Percentiles rank a stretch among this genome's conserved stretches.
Conservation (phyloP, 257 asterid genomes). For the Verbascum thapsus region DNA sequence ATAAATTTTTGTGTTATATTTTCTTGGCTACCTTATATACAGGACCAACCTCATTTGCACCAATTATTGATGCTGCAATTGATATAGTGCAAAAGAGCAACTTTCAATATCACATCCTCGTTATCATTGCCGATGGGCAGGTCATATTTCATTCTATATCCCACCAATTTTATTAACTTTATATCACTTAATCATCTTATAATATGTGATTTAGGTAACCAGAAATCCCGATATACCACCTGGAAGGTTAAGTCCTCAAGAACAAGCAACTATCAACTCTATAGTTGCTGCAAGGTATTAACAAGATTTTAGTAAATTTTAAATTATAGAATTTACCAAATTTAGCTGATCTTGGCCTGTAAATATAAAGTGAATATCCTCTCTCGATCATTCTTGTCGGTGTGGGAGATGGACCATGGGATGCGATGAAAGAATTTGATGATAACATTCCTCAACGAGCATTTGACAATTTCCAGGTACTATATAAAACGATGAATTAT, state of each 20-base stretch:
- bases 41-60: constrained; percentile 96
- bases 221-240: constrained; percentile 52
- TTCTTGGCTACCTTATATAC: constrained; percentile 22
- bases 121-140: constrained; percentile 95
- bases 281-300: constrained; percentile 83
- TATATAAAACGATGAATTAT: too few species aligned
- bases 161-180: not conserved
- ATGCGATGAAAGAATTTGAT: constrained; percentile 79
- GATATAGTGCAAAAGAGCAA: constrained; percentile 78
- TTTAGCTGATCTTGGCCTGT: constrained; percentile 9
- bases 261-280: constrained; percentile 70
- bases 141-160: constrained; percentile 43
- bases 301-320: not conserved
- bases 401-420: constrained; percentile 98
- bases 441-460: constrained; percentile 83
- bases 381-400: constrained; percentile 89
- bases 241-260: constrained; percentile 82
- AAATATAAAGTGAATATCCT: constrained; percentile 66
- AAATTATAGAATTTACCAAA: constrained; percentile 10
- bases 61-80: constrained; percentile 72
- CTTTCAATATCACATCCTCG: constrained; percentile 88
- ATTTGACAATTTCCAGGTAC: constrained; percentile 88
- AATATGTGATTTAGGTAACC: constrained; percentile 55
- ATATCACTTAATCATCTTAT: constrained; percentile 2
- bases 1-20: not conserved